phyloP scores from a whole-genome alignment of 352 stramenopile species.

The Phytophthora pistaciae region DNA sequence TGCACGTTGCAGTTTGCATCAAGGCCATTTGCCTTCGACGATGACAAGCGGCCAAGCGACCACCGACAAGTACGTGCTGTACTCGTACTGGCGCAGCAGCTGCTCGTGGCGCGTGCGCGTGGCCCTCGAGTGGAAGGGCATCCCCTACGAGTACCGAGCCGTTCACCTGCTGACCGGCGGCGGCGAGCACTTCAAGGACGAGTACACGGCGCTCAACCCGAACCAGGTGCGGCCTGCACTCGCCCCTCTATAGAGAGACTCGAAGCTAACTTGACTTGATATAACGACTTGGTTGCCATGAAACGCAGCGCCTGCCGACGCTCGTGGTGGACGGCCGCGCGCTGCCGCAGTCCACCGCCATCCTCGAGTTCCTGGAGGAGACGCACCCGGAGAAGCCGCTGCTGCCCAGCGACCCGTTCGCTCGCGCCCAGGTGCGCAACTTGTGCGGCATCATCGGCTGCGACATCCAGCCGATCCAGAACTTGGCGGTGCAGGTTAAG shows the following conservation, averaged over 20 bases:
- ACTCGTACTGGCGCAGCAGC: conserved; percentile 91
- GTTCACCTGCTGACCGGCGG: conserved; percentile 75
- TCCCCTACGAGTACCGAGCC: conserved; percentile 82
- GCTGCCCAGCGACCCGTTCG: conserved; percentile 75
- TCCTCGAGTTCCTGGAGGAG: conserved; percentile 95
- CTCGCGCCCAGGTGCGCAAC: conserved; percentile 83
- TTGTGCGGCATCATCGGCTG: conserved; percentile 92
- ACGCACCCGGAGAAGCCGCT: conserved; percentile 76
- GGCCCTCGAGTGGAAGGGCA: conserved; percentile 85
- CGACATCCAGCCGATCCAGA: conserved; percentile 94
- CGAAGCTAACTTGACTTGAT: not conserved
- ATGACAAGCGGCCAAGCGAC: conserved; percentile 19
- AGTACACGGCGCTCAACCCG: conserved; percentile 67
- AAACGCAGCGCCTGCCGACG: conserved; percentile 73
- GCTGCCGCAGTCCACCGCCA: conserved; percentile 89
- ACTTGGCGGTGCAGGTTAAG: conserved; percentile 78
- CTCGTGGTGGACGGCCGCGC: conserved; percentile 85
- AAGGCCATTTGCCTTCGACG: conserved; percentile 1
- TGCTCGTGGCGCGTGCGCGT: conserved; percentile 93
- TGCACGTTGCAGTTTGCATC: conserved; percentile 12
- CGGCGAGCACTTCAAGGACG: conserved; percentile 67
- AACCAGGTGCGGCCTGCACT: conserved; percentile 49
- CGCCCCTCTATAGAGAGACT: not conserved
- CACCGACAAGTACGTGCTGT: conserved; percentile 53
- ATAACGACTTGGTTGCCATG: not conserved